Evolutionary conservation across 2,329 filamentous ascomycete species (phyloP), one percentile per base, ranked within the genome.

Genomic region (Corinectria fuckeliana): DNA sequence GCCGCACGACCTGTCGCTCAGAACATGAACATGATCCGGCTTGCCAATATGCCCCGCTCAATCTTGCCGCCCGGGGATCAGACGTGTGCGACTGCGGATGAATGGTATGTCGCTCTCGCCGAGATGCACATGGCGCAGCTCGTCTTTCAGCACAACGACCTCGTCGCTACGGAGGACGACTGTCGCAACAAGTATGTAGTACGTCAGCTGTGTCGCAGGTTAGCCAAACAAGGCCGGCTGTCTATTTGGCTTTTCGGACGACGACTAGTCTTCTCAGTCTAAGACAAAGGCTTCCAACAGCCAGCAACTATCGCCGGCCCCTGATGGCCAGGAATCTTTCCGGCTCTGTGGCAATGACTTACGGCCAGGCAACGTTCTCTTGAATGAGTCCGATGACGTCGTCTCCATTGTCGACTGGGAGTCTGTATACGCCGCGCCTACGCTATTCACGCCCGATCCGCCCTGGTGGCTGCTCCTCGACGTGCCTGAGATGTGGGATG

Each of bases 131-230:
- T 83, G 10, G 66, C 67, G 20, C 73, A 75, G n/a, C 69, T 81
- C 6, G 16, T 71, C 14, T 78, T 78, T 52, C 78, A 81, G 62
- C 76, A 73, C 47, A 81, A 81, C 57, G 74, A 79, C 34, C 65
- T 73, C 0, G 67, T 80, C 2, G 58, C 56, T 0, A 69, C 71
- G 1, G 76, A 72, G 21, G 74, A 77, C 18, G 78, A 81, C 58
- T 76, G 73, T 49, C 71, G 75, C 11, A 76, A 73, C 42, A 80
- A 81, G 58, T 80, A 80, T 45, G 71, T 79, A 1, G 73, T 77
- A 5, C 76, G 76, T 3, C 73, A 76, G 26, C 54, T 81, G 0
- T 80, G 80, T 60, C 75, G 74, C 10, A 73, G 66, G 49, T 57
- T 77, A 7, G 72, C 72, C 5, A 65, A 64, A 44, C 45, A 71